Conservation (phyloP, 75 land plant genomes). For the Larix kaempferi region DNA sequence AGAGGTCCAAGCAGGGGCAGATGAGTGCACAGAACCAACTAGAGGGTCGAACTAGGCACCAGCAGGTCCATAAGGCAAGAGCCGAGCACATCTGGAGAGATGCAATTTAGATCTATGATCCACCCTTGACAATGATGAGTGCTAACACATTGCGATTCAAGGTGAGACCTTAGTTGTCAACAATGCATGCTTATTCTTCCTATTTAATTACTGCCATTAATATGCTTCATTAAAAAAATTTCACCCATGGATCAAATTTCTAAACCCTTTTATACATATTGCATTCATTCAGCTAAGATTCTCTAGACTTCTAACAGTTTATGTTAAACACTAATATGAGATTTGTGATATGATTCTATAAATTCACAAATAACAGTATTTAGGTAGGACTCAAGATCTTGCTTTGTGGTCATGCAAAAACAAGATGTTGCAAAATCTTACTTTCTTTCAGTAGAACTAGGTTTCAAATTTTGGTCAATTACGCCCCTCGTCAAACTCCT, state of each 20-base stretch:
- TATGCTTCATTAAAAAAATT: neutral
- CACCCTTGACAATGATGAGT: too few relatives aligned
- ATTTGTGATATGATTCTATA: neutral
- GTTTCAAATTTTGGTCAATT: conserved; percentile 89
- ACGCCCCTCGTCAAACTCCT: conserved; percentile 90
- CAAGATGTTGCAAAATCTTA: conserved; percentile 25
- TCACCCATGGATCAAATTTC: neutral
- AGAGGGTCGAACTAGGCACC: neutral
- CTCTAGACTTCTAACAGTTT: neutral
- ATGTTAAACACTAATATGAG: neutral
- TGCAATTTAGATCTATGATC: too few relatives aligned
- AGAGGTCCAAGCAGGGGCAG: too few relatives aligned
- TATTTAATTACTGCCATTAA: neutral
- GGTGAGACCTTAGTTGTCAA: too few relatives aligned
- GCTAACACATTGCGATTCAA: too few relatives aligned
- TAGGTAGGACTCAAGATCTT: neutral
- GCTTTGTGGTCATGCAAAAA: neutral
- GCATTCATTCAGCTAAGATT: neutral
- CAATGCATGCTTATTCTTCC: neutral
- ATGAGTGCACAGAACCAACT: neutral
- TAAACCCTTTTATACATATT: neutral
- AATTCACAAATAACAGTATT: neutral
- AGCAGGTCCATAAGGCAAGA: too few relatives aligned
- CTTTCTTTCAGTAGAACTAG: conserved; percentile 83
- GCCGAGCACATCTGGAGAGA: too few relatives aligned